Evolutionary conservation across 495 filamentous ascomycete genomes (phyloP), one percentile per base, ranked within the genome.

Genomic region (Chaetomium fimeti): DNA sequence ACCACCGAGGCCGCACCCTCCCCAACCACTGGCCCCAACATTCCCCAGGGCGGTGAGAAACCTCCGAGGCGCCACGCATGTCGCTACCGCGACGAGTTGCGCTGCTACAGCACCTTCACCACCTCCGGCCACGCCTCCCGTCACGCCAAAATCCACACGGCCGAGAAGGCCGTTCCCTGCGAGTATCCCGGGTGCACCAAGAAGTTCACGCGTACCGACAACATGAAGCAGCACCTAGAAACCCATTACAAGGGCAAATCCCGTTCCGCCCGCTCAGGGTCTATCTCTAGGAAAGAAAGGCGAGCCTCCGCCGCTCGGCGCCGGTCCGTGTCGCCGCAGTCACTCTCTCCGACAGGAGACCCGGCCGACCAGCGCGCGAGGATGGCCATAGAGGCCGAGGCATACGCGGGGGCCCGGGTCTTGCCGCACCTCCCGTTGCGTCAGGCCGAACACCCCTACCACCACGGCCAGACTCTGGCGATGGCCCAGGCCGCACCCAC

Each of bases 181-280:
- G 88, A 90, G 0, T 91, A 89, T 62, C 57, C 72, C 5, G 81
- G 79, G 40, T 98, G 93, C 80, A 84, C 88, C 74, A 97, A 97
- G 77, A 91, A 91, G 54, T 98, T 98, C 72, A 97, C 94, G 6
- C 87, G 93, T 51, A 92, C 94, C 71, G 93, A 98, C 78, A 98
- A 98, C 77, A 97, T 97, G 91, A 97, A 97, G 81, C 93, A 98
- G 70, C 93, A 98, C 71, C 88, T 91, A 58, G 86, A 93, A 55
- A 98, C 94, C 1, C 93, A 98, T 75, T 87, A 80, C 75, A 87
- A 84, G 69, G 78, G 82, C 57, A 79, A 80, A 68, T 73, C 77
- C 1, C 74, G 79, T 20, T 68, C 75, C 9, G 72, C 75, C 18
- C 68, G 71, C 1, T 63, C 73, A 2, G 66, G 72, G 6, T 66